Base-by-base conservation (phyloP, 2,329 filamentous ascomycete genomes). In the Leptographium galeiforme region DNA sequence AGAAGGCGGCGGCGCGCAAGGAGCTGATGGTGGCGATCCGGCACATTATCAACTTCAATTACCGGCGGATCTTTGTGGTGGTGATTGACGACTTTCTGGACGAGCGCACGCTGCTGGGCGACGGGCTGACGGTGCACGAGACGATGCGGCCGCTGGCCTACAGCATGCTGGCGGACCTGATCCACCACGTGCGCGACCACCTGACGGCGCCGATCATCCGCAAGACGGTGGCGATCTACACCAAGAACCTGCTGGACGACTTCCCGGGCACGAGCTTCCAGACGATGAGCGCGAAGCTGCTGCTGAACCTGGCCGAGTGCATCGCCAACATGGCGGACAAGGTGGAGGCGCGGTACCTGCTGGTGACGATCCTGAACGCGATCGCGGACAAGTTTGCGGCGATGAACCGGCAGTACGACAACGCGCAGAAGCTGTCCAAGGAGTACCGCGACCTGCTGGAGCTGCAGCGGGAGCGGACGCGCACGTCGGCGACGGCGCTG, bases 31-130 rank as follows among this genome's bases (percentile, higher is more conserved):
- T 98, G 51, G 94, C 93, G 0, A 96, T 98, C 55, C 81, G 94
- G 25, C 94, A 99, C 64, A 96, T 98, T 61, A 96, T 98, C 68
- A 98, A 97, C 69, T 97, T 97, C 70, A 97, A 97, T 64, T 97
- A 96, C 62, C 77, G 93, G 54, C 91, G 89, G 64, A 95, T 97
- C 52, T 98, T 98, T 64, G 71, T 97, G 32, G 83, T 83, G 40
- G 95, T 95, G 67, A 96, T 99, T 60, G 89, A 97, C 60, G 89
- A 96, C 64, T 76, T 99, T 39, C 72, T 99, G 47, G 93, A 99
- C 60, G 90, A 97, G 71, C 79, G 88, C 61, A 97, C 90, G 0
- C 70, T 99, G 53, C 95, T 97, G 53, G 94, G 93, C 12, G 93
- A 98, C 69, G 93, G 93, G 0, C 72, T 98, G 52, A 98, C 93